Base-by-base conservation (phyloP, 768 basidiomycete genomes). In the Tubosaeta sp. region DNA sequence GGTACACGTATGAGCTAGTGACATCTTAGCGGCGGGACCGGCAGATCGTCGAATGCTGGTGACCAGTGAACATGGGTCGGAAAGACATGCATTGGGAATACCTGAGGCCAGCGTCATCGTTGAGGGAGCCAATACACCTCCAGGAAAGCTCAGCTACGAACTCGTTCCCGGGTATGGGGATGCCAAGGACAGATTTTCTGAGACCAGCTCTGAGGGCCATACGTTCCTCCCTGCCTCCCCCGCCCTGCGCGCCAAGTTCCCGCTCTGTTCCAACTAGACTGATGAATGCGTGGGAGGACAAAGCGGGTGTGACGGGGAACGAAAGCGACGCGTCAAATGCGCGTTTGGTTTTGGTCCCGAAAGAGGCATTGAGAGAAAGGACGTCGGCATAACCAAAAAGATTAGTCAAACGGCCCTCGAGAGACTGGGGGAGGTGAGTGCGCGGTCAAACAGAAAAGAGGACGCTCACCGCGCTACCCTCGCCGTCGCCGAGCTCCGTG, bases 401-500 rank as follows among this genome's bases (percentile, higher is more conserved):
- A 68, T 98, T 98, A 13, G 89, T 79, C 37, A 97, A 70, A 46
- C 88, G 83, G 7, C 82, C 92, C 6, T 86, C 90, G 37, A 86
- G 80, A 50, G 85, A 88, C 93, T 87, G 54, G 0, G 9, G 1
- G 7, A 26, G 2, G 50, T 53, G 48, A 55, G 61, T 22, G 19
- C 11, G 33, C 27, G 16, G 33, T 47, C 8, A 29, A 31, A 41
- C 19, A 27, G 6, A 44, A 50, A 48, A 50, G 43, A 29, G 22
- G 1, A 48, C 6, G 79, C 91, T 65, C 64, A 93, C 94, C n/a
- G 92, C 93, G 50, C 74, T 93, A 11, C 91, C 95, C 68, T 97
- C 97, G 46, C 85, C 87, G 54, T 95, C 93, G 4, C 97, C 95
- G 6, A 97, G 74, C 63, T 97, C 94, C 4, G 95, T 97, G 5